Evolutionary conservation across 2,329 filamentous ascomycete genomes (phyloP).

Genomic region (Apiospora aurea): DNA sequence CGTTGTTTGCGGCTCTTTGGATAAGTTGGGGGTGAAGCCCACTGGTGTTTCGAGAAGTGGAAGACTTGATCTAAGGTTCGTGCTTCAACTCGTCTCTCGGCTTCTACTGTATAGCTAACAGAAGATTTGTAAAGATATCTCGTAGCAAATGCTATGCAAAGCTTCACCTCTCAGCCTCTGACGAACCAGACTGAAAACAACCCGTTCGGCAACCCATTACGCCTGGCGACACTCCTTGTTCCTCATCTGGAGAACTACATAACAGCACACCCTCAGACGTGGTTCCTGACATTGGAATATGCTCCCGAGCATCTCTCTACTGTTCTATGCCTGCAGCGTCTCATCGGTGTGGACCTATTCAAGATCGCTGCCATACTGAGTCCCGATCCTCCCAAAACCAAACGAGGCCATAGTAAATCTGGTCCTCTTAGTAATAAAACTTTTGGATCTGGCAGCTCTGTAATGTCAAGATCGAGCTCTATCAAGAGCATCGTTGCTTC

Average conservation of each 20-base stretch:
- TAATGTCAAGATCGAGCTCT: conserved; percentile 28
- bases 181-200: conserved; percentile 59
- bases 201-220: conserved; percentile 59
- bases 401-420: conserved; percentile 26
- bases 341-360: conserved; percentile 63
- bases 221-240: conserved; percentile 64
- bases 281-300: conserved; percentile 67
- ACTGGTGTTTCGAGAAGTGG: conserved; percentile 60
- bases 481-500: conserved; percentile 17
- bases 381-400: conserved; percentile 46
- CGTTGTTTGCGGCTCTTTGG: conserved; percentile 58
- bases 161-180: conserved; percentile 59
- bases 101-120: neutral
- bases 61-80: conserved; percentile 64
- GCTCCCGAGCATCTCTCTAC: conserved; percentile 63
- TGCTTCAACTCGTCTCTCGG: conserved; percentile 28
- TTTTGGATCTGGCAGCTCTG: conserved; percentile 39
- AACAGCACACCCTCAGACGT: conserved; percentile 57
- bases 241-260: conserved; percentile 68
- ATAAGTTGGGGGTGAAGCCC: conserved; percentile 60
- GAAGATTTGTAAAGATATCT: conserved; percentile 55
- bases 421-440: conserved; percentile 33
- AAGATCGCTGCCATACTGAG: conserved; percentile 66
- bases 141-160: conserved; percentile 66
- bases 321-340: conserved; percentile 62